Conservation (phyloP, 2,329 filamentous ascomycete genomes). For the Penicillium paneum region DNA sequence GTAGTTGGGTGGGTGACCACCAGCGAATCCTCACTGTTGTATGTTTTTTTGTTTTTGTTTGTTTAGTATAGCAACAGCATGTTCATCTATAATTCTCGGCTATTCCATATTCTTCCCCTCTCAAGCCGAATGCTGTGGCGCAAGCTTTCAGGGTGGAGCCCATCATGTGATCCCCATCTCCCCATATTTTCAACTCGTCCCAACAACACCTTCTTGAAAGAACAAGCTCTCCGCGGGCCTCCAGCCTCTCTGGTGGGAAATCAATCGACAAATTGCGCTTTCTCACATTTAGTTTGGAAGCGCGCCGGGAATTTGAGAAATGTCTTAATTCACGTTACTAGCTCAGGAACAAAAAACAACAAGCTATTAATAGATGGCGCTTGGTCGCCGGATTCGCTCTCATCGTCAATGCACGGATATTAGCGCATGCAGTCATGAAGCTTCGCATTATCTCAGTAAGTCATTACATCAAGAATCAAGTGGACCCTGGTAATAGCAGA, state of each 20-base stretch:
- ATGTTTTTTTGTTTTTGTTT: too few relatives aligned
- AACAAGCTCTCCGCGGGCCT: not conserved
- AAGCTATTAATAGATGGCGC: conserved; percentile 14
- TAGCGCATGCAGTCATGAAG: not conserved
- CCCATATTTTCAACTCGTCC: not conserved
- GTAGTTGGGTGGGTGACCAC: too few relatives aligned
- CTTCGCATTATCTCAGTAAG: not conserved
- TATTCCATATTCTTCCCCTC: too few relatives aligned
- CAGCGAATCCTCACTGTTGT: too few relatives aligned
- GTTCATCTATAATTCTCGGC: too few relatives aligned
- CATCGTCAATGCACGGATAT: conserved; percentile 23
- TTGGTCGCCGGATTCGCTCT: conserved; percentile 23
- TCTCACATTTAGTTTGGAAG: conserved; percentile 20
- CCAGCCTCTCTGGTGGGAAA: not conserved
- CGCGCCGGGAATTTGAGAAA: conserved; percentile 23
- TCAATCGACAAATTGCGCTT: conserved; percentile 8
- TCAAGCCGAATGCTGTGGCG: too few relatives aligned
- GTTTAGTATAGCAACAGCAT: too few relatives aligned
- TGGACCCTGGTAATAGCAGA: not conserved
- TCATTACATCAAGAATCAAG: not conserved
- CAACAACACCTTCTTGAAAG: not conserved
- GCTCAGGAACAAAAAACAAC: not conserved
- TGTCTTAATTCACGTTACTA: conserved; percentile 20
- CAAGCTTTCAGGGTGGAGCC: too few relatives aligned
- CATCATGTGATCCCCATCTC: not conserved